Base-by-base conservation (phyloP, 2,329 filamentous ascomycete species). In the Polychaeton citri region DNA sequence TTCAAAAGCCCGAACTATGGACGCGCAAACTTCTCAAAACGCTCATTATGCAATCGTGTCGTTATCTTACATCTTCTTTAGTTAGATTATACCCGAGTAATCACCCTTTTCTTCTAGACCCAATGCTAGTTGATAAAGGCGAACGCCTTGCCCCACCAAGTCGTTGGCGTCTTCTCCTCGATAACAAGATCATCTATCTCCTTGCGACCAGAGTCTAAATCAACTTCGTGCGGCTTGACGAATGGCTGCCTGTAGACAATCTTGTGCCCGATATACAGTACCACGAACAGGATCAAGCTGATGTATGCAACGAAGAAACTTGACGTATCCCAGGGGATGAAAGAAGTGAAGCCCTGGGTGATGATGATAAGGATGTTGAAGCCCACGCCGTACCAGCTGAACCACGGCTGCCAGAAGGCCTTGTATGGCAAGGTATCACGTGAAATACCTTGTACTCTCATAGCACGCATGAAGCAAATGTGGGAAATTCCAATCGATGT, bases 311-410 rank as follows among this genome's bases (percentile, higher is more conserved):
- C 68, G 35, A 74, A 45, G 51, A 74, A 74, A 30, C 60, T 59
- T 6, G 65, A 57, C 0, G 60, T 56, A 26, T 53, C 62, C 44
- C 64, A 72, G 6, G 69, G 69, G 40, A 63, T 58, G 43, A 76
- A 73, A 16, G 65, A 57, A 39, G 72, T 64, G 38, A 73, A 74
- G 12, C 73, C 71, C 30, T 74, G 66, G 37, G 74, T 73, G 17
- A 75, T 43, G 35, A 73, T 65, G 31, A 72, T 58, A 5, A 67
- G 44, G 15, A 56, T 53, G n/a, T 70, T 63, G 16, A 73, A 46
- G 4, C 61, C 36, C 0, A 75, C 54, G 1, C 61, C 65, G 28
- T 69, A 59, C 48, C 64, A 74, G 1, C 70, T 61, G 7, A 61
- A 59, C 42, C 64, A 75, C 0, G 74, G 72, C 38, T 69, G 65